A percentile compares a stretch with the other conserved stretches of the same genome.
These are phyloP conservation scores for Candida corydali DNA, from an alignment of 805 yeast species.

Conservation along the genomic window DNA sequence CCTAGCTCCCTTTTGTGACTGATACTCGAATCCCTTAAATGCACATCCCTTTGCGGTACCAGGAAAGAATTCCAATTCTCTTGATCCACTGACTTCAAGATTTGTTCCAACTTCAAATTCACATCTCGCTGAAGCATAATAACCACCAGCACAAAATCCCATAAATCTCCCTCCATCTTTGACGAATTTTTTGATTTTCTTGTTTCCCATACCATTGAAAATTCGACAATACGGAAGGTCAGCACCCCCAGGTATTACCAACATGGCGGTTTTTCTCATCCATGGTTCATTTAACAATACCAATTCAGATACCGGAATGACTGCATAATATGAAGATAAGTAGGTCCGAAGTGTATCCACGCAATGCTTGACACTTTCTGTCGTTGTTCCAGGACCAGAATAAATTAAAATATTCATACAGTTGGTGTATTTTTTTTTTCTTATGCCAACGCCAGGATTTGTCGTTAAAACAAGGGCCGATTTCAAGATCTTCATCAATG, in stretches of 20 bases:
- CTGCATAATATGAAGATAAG: constrained; percentile 87
- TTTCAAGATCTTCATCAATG: constrained; percentile 74
- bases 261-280: constrained; percentile 69
- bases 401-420: constrained; percentile 38
- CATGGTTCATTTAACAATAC: constrained; percentile 81
- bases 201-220: constrained; percentile 67
- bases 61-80: constrained; percentile 80
- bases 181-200: constrained; percentile 58
- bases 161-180: constrained; percentile 75
- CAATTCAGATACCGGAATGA: constrained; percentile 59
- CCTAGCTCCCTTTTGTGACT: constrained; percentile 69
- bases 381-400: constrained; percentile 73
- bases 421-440: no score
- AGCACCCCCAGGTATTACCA: constrained; percentile 96
- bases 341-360: constrained; percentile 68
- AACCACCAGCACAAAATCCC: constrained; percentile 96
- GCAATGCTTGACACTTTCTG: constrained; percentile 82
- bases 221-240: constrained; percentile 79
- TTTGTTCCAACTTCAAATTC: constrained; percentile 82
- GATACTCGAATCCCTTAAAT: constrained; percentile 74
- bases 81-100: constrained; percentile 79
- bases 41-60: constrained; percentile 84
- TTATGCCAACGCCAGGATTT: constrained; percentile 61
- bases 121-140: constrained; percentile 67
- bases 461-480: constrained; percentile 58